Conservation (phyloP, 2,329 filamentous ascomycete genomes). For the Seiridium unicorne region DNA sequence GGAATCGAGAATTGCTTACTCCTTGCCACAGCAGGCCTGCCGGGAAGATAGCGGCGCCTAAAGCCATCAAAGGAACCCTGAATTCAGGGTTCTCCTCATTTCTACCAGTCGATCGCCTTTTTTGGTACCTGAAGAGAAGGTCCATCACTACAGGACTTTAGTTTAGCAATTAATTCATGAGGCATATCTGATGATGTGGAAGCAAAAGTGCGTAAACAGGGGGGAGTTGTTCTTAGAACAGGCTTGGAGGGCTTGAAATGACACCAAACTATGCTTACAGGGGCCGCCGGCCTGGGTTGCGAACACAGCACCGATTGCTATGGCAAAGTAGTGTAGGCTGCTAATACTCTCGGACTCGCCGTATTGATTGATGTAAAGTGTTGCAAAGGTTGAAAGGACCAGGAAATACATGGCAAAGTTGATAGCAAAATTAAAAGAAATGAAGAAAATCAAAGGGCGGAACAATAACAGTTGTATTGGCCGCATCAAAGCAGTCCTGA, state of each 20-base stretch:
- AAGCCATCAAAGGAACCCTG: background rate
- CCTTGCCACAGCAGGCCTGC: conserved; percentile 17
- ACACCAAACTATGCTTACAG: background rate
- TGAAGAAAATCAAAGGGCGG: conserved; percentile 45
- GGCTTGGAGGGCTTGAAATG: too few relatives aligned
- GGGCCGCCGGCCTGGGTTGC: conserved; percentile 33
- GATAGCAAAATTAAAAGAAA: conserved; percentile 42
- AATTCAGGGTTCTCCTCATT: background rate
- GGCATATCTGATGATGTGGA: too few relatives aligned
- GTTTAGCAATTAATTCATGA: too few relatives aligned
- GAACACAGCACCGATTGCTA: conserved; percentile 41
- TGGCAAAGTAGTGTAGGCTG: conserved; percentile 50
- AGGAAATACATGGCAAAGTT: conserved; percentile 51
- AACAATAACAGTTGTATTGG: conserved; percentile 42
- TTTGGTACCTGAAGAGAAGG: conserved; percentile 28
- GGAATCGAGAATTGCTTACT: too few relatives aligned
- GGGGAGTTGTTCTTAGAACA: too few relatives aligned
- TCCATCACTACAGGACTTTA: conserved; percentile 27
- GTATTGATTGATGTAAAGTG: conserved; percentile 45
- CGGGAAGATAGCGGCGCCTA: conserved; percentile 12
- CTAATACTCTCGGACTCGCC: conserved; percentile 39
- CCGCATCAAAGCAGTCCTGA: conserved; percentile 31
- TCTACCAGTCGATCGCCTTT: background rate
- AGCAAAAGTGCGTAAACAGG: too few relatives aligned
- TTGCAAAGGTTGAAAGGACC: conserved; percentile 51